Conservation (phyloP, 257 asterid genomes). For the Gentiana dahurica region DNA sequence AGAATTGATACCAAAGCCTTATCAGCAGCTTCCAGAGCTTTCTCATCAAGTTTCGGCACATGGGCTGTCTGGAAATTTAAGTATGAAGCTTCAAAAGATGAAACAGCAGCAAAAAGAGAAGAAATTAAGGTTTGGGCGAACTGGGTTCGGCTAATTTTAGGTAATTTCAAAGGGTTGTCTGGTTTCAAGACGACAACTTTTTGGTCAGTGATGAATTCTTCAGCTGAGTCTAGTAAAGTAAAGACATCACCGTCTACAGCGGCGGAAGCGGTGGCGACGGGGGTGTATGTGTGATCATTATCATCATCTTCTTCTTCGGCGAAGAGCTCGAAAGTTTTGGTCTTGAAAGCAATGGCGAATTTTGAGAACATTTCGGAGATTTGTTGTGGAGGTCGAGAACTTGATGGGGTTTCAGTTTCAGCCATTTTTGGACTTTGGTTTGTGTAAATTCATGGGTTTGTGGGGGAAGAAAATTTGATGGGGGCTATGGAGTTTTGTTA, state of each 20-base stretch:
- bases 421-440: conserved; percentile 26
- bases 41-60: conserved; percentile 58
- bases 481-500: background rate
- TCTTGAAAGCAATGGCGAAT: conserved; percentile 71
- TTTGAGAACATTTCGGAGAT: conserved; percentile 89
- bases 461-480: background rate
- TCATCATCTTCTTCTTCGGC: conserved; percentile 30
- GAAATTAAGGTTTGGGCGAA: conserved; percentile 41
- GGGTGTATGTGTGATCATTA: background rate
- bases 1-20: conserved; percentile 54
- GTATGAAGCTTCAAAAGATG: conserved; percentile 88
- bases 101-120: conserved; percentile 57
- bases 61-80: conserved; percentile 88
- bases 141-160: conserved; percentile 14
- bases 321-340: conserved; percentile 89
- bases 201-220: conserved; percentile 78
- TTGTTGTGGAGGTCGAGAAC: conserved; percentile 47
- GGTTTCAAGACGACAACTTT: conserved; percentile 87
- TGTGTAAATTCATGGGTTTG: background rate
- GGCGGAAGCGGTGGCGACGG: conserved; percentile 7
- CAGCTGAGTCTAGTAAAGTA: conserved; percentile 70
- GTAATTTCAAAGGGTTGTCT: conserved; percentile 27
- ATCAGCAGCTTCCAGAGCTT: conserved; percentile 60
- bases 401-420: conserved; percentile 47
- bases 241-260: conserved; percentile 36